phyloP scores from a whole-genome alignment of 176 grass and related monocot genomes.

The Triticum aestivum region DNA sequence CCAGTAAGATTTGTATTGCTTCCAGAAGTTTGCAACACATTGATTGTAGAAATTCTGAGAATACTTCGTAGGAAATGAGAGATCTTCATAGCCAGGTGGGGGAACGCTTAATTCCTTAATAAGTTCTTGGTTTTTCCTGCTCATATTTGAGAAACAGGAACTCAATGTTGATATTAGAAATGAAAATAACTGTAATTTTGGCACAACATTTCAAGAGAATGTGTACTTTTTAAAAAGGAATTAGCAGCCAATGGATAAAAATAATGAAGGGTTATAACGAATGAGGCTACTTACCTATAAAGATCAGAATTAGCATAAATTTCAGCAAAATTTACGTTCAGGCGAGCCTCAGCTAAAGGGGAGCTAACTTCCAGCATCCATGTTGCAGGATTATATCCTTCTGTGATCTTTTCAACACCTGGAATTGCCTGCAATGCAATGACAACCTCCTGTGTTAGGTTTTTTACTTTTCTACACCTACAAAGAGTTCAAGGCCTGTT shows the following conservation, averaged over 20 bases:
- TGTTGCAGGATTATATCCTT: slow-evolving; percentile 88
- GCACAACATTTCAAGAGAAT: neutral
- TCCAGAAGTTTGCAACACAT: slow-evolving; percentile 74
- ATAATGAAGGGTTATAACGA: neutral
- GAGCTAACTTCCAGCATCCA: slow-evolving; percentile 88
- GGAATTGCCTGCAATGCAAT: slow-evolving; percentile 66
- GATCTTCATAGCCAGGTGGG: slow-evolving; percentile 46
- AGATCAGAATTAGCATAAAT: slow-evolving; percentile 68
- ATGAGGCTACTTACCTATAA: slow-evolving; percentile 49
- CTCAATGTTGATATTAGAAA: neutral
- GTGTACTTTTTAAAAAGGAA: neutral
- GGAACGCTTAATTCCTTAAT: slow-evolving; percentile 78
- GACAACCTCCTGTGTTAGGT: neutral
- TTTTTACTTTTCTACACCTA: neutral
- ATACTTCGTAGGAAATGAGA: slow-evolving; percentile 83
- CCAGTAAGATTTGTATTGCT: slow-evolving; percentile 82
- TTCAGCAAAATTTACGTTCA: slow-evolving; percentile 74
- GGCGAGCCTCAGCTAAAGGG: slow-evolving; percentile 49
- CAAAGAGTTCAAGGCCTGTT: neutral
- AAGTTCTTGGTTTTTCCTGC: slow-evolving; percentile 54
- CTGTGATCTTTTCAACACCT: slow-evolving; percentile 66
- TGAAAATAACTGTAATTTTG: neutral
- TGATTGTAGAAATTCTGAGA: slow-evolving; percentile 64
- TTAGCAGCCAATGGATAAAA: neutral
- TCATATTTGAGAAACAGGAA: slow-evolving; percentile 14